Conservation (phyloP, 495 filamentous ascomycete species). For the Aspergillus nanangensis region DNA sequence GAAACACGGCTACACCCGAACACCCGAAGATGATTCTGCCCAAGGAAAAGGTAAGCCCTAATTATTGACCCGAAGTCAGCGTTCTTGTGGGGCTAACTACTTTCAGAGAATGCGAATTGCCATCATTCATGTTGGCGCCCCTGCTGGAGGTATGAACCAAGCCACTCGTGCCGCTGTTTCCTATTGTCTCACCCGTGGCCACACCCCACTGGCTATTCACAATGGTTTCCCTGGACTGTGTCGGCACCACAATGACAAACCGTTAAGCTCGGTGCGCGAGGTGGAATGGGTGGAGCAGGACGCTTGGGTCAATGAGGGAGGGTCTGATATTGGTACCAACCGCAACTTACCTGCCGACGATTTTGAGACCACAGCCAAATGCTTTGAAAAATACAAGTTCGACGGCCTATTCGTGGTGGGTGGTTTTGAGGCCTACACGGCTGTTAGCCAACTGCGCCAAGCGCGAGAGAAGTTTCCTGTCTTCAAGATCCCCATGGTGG, state of each 20-base stretch:
- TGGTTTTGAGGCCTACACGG: constrained; percentile 96
- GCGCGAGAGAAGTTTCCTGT: constrained; percentile 72
- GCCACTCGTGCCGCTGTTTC: constrained; percentile 91
- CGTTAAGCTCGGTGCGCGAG: constrained; percentile 74
- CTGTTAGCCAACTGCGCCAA: constrained; percentile 78
- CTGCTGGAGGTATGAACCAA: constrained; percentile 98
- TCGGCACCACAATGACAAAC: constrained; percentile 80
- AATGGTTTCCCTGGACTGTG: constrained; percentile 96
- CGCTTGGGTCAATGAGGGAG: constrained; percentile 91
- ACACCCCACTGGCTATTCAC: constrained; percentile 86
- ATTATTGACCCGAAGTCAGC: no score
- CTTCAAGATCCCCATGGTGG: constrained; percentile 88
- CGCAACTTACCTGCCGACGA: constrained; percentile 82
- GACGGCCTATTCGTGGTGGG: constrained; percentile 91
- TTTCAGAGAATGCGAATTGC: constrained; percentile 82
- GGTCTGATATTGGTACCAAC: constrained; percentile 97
- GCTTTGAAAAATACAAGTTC: constrained; percentile 82
- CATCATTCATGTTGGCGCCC: constrained; percentile 95
- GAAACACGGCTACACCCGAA: constrained; percentile 76
- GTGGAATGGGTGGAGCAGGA: constrained; percentile 94
- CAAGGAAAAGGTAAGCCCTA: constrained; percentile 59
- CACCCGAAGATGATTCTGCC: constrained; percentile 61
- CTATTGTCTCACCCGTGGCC: constrained; percentile 93
- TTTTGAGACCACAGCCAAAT: constrained; percentile 74
- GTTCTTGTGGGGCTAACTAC: not conserved